Conservation (phyloP, 225 moss, liverwort and hornwort species). For the Climacium dendroides region DNA sequence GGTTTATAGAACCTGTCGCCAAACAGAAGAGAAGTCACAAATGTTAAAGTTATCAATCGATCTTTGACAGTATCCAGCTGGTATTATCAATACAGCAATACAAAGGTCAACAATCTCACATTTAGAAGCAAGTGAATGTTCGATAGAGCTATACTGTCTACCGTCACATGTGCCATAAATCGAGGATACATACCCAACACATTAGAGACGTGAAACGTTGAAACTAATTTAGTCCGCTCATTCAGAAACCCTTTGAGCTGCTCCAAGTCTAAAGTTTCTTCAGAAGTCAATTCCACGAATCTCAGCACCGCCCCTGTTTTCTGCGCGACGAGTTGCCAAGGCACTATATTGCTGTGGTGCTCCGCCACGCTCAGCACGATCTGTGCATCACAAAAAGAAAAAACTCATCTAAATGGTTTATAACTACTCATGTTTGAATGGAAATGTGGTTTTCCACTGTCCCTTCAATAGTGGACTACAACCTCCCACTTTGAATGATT, state of each 20-base stretch:
- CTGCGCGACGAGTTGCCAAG: constrained; percentile 75
- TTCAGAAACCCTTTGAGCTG: constrained; percentile 57
- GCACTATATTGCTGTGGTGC: constrained; percentile 93
- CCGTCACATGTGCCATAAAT: background rate
- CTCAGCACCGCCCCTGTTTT: constrained; percentile 69
- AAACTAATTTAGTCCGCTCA: constrained; percentile 70
- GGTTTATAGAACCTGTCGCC: constrained; percentile 59
- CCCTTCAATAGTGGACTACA: background rate
- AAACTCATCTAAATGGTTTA: background rate
- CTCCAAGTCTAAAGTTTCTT: constrained; percentile 56
- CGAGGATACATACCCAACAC: constrained; percentile 35
- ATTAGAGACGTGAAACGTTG: constrained; percentile 76
- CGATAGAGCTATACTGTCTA: background rate
- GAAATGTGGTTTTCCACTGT: background rate
- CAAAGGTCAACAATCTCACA: background rate
- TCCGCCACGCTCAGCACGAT: constrained; percentile 73
- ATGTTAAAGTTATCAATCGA: background rate
- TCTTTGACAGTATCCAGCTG: background rate
- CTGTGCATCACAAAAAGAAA: constrained; percentile 14
- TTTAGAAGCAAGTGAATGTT: background rate
- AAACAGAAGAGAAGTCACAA: background rate
- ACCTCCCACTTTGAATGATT: background rate
- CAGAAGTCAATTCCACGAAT: constrained; percentile 65
- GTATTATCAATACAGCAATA: background rate
- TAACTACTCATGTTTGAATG: background rate